phyloP scores from a whole-genome alignment of 176 grass and related monocot species.

The Zea luxurians region DNA sequence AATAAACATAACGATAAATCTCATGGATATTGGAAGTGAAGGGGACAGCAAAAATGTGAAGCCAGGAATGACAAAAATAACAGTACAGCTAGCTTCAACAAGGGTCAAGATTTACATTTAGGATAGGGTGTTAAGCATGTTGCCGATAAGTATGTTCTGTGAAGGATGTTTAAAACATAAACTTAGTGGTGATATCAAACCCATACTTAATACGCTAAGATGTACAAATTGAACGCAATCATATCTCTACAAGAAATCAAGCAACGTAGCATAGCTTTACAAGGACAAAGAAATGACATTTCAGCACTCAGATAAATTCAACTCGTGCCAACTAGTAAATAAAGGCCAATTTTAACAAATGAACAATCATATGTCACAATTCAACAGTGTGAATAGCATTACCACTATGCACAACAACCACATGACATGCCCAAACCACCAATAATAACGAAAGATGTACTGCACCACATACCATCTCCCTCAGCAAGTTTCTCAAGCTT shows the following conservation, averaged over 20 bases:
- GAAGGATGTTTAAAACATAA: slow-evolving; percentile 10
- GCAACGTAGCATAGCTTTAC: slow-evolving; percentile 11
- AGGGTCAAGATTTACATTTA: slow-evolving; percentile 4
- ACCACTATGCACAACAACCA: slow-evolving; percentile 7
- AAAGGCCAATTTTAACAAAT: slow-evolving; percentile 18
- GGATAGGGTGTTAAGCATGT: background rate
- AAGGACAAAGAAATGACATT: slow-evolving; percentile 15
- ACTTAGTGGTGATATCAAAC: background rate
- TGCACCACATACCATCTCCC: slow-evolving; percentile 65
- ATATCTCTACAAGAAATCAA: slow-evolving; percentile 8
- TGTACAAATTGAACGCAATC: background rate
- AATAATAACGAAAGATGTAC: slow-evolving; percentile 21
- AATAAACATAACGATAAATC: background rate
- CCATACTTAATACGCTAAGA: background rate
- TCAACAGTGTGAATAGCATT: slow-evolving; percentile 22
- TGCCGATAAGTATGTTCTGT: slow-evolving; percentile 14
- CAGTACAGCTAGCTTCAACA: slow-evolving; percentile 2
- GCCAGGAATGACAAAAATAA: slow-evolving; percentile 4
- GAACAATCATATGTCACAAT: slow-evolving; percentile 7
- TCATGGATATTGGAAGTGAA: background rate
- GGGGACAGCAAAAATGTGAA: slow-evolving; percentile 12
- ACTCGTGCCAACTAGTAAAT: background rate
- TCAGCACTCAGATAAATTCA: background rate
- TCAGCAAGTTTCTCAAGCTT: slow-evolving; percentile 98
- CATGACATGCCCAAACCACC: slow-evolving; percentile 2